Evolutionary conservation across 2,329 filamentous ascomycete species (phyloP), one percentile per base, ranked within the genome.

Genomic region (Simplicillium sp.): DNA sequence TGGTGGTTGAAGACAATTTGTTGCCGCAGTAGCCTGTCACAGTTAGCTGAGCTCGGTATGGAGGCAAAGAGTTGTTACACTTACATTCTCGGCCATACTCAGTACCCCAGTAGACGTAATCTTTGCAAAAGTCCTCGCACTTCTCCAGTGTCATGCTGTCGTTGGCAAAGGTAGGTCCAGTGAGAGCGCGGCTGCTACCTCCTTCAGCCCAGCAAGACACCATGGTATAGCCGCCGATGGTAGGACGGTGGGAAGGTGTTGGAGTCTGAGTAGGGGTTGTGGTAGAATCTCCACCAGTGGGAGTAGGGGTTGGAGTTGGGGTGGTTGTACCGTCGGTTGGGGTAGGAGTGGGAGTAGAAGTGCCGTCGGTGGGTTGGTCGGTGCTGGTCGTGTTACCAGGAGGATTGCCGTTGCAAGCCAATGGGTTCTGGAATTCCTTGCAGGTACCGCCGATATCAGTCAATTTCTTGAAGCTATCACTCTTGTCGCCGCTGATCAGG

Each of bases 1-100:
- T 42, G 34, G 54, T 56, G 25, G 50, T 53, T 20, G 48, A 39
- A 16, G 50, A 50, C 9, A 71, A 52, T 4, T 51, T 54, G 48
- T 73, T 66, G 29, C 68, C 70, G 51, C 70, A 75, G 48, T 69
- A 73, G 52, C 62, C 61, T 65, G 36, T 31, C 9, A 3, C 5
- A 20, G 25, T 43, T 33, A 46, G 45, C 36, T 36, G 29, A 2
- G 18, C 34, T 31, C 14, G 32, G 20, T 12, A 15, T 37, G 3
- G 4, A 29, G 35, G n/a, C 29, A n/a, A 37, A 18, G 16, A 11
- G 13, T 2, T 15, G 13, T 15, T 12, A 1, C 37, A 54, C 59
- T 58, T 43, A 64, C 70, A 73, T 52, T 75, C 70, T 20, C 67
- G 59, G 9, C 69, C 68, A 45, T 69, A 75, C 48, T 75, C 70